phyloP scores from a whole-genome alignment of 805 yeast genomes.

The Saccharomycopsis microspora region DNA sequence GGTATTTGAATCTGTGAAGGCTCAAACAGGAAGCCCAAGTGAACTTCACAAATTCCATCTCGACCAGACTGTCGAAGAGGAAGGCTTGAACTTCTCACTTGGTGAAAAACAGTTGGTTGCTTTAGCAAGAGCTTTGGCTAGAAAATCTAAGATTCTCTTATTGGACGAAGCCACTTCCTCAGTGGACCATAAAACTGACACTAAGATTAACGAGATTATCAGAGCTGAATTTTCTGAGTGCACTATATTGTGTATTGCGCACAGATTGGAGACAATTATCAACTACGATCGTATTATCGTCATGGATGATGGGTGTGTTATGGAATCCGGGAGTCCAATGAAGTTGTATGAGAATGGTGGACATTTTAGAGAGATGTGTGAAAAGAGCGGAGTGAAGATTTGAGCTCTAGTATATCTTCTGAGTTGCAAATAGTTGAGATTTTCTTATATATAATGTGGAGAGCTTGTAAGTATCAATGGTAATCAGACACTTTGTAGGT shows the following conservation, averaged over 20 bases:
- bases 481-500: no score
- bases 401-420: no score
- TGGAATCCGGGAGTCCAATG: constrained; percentile 54
- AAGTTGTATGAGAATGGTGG: constrained; percentile 30
- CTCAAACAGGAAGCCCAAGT: constrained; percentile 14
- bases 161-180: constrained; percentile 76
- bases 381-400: neutral
- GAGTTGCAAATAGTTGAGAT: no score
- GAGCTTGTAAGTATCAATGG: no score
- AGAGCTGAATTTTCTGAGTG: constrained; percentile 53
- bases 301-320: constrained; percentile 52
- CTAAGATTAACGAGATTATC: constrained; percentile 63
- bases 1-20: constrained; percentile 22
- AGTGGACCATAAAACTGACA: constrained; percentile 79
- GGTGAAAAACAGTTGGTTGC: constrained; percentile 67
- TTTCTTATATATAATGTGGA: no score
- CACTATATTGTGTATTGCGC: constrained; percentile 81
- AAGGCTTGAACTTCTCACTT: constrained; percentile 51
- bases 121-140: constrained; percentile 70
- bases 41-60: constrained; percentile 44
- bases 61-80: constrained; percentile 46
- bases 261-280: constrained; percentile 62
- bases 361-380: constrained; percentile 38
- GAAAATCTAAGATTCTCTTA: constrained; percentile 62
- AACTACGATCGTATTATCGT: constrained; percentile 62